Base-by-base conservation (phyloP, 257 asterid genomes). In the Catharanthus roseus region DNA sequence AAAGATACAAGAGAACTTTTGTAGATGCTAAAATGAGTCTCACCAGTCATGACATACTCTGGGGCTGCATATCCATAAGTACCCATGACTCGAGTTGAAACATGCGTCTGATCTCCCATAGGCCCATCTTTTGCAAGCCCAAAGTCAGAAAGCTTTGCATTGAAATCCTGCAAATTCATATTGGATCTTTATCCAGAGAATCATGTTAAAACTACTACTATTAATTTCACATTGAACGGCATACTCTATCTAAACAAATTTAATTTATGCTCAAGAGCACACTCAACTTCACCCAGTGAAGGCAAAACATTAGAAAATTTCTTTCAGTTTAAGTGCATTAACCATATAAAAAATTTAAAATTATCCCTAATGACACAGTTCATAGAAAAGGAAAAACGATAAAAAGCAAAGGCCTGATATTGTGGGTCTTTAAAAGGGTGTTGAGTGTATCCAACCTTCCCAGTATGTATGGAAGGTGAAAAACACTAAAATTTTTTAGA, bases 21-120 rank as follows among this genome's bases (percentile, higher is more conserved):
- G 39, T n/a, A 36, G 11, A 47, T 21, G 60, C 56, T 36, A 21
- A 71, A 31, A 68, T 64, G 64, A 73, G 47, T 79, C 95, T 86
- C 80, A 93, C 99, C 97, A 2, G 97, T 93, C 99, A 93, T 91
- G 79, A 93, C 91, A 81, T 93, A 93, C 80, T 93, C 98, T 0
- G 98, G 99, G 71, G 99, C 97, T 66, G 97, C 96, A 81, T 93
- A 93, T 58, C 99, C 97, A 36, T 88, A 91, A 55, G 99, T 93
- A 69, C 99, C 99, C 99, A 91, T 88, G 44, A 93, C 97, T 23
- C 97, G 87, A 75, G 99, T 93, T 38, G 99, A 91, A 58, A 93
- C 99, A 61, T 93, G 99, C 29, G 99, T 93, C 85, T 93, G 96
- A 80, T 93, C 97, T 63, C 99, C 99, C 58, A 89, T 85, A 26